These are phyloP conservation scores for Alisma plantagoaquatica DNA, from an alignment of 106 monocot species.

Conservation along the genomic window DNA sequence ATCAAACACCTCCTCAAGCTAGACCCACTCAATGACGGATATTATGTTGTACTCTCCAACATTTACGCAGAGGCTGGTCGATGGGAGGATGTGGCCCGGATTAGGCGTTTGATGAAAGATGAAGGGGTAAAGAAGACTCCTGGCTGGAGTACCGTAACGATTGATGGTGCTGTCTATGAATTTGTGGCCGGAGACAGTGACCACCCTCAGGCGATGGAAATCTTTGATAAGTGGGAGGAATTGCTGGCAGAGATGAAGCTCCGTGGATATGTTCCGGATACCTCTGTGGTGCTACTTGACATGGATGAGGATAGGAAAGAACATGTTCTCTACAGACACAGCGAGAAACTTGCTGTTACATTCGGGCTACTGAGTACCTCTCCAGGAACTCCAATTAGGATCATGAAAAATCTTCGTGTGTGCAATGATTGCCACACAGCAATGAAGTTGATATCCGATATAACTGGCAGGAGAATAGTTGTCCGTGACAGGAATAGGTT, in stretches of 20 bases:
- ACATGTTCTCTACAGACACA: constrained; percentile 39
- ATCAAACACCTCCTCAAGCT: constrained; percentile 26
- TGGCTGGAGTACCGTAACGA: constrained; percentile 40
- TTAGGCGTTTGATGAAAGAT: constrained; percentile 48
- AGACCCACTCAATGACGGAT: constrained; percentile 61
- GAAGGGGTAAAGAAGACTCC: constrained; percentile 57
- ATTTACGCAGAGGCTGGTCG: constrained; percentile 49
- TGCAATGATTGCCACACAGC: constrained; percentile 65
- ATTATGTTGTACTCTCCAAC: constrained; percentile 61
- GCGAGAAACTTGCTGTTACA: constrained; percentile 62
- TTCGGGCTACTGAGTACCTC: constrained; percentile 47
- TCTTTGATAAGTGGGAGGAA: constrained; percentile 37
- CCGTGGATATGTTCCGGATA: constrained; percentile 41
- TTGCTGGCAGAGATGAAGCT: constrained; percentile 34
- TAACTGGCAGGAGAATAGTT: constrained; percentile 28
- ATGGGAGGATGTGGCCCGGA: constrained; percentile 33
- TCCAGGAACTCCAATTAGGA: constrained; percentile 37
- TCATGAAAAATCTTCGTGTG: constrained; percentile 77
- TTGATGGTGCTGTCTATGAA: constrained; percentile 33
- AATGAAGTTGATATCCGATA: constrained; percentile 47
- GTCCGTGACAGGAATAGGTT: constrained; percentile 60
- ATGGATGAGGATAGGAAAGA: constrained; percentile 48
- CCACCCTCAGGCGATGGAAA: constrained; percentile 22
- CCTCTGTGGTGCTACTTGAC: constrained; percentile 52
- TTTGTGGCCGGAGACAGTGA: constrained; percentile 50